Evolutionary conservation across 768 basidiomycete genomes (phyloP), one percentile per base, ranked within the genome.

Genomic region (Glaciozyma martinii): DNA sequence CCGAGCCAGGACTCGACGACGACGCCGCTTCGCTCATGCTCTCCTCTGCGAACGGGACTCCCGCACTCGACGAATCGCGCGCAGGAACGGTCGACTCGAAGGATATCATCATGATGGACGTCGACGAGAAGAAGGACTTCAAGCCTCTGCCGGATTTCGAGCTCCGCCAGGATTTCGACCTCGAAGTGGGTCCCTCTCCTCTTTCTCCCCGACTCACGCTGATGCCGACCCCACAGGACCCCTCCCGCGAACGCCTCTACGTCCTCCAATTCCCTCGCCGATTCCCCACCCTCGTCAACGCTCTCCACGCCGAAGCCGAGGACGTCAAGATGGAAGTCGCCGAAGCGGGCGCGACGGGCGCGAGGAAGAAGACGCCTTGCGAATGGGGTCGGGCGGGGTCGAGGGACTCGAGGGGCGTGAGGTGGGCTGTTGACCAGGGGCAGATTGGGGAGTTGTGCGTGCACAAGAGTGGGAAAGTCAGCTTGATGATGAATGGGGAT

Each of bases 261-360:
- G 61, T 74, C 62, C 72, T 74, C 61, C 73, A 74, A 46, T 74
- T 73, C 67, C 73, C 73, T 9, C 66, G 73, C 46, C 59, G 61
- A 33, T 74, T 74, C 60, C 73, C 73, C 52, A 29, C 32, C 30
- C 66, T 69, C 53, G 53, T 47, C n/a, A 32, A 58, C 43, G 27
- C 42, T 16, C 19, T 62, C 58, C 32, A 16, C 53, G 23, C 27
- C 61, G 46, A 27, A 27, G 18, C 44, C 56, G 30, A 16, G 13
- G 63, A 47, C 30, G 50, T 72, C 63, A 74, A 74, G 53, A 56
- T 70, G 9, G 63, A 64, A 21, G 37, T 59, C 59, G 57, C 7
- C 15, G 49, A 40, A 40, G 30, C 42, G 33, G 59, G 30, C 40
- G 46, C 54, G 42, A 32, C 53, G 1, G 43, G 33, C 9, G 32